Conservation (phyloP, 139 green algal species). For the Coccomyxa sp. region DNA sequence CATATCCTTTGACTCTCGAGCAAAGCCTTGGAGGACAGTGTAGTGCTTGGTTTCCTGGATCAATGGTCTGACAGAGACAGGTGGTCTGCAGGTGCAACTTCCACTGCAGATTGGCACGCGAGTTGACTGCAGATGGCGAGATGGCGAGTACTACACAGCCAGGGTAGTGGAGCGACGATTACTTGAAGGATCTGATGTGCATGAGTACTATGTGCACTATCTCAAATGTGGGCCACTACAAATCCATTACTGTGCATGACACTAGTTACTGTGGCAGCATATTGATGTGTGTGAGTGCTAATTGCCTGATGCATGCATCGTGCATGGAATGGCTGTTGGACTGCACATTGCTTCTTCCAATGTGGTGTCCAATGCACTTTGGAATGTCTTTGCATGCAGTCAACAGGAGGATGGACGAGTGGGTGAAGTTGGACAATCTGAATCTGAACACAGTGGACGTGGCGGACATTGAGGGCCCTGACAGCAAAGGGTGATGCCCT, state of each 20-base stretch:
- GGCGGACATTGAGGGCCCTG: conserved; percentile 9
- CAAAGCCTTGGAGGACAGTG: not conserved
- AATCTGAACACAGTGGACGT: conserved; percentile 70
- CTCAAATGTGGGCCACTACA: conserved; percentile 33
- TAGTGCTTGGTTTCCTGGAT: not conserved
- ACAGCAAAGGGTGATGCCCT: not conserved
- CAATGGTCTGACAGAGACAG: too few species aligned
- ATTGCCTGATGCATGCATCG: not conserved
- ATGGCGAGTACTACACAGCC: conserved; percentile 68
- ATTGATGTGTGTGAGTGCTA: not conserved
- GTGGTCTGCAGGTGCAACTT: conserved; percentile 51
- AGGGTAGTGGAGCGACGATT: conserved; percentile 82
- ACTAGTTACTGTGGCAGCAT: not conserved
- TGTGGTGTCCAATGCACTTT: not conserved
- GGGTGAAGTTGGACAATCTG: conserved; percentile 77
- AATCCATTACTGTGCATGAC: not conserved
- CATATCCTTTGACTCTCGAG: too few species aligned
- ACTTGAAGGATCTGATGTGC: conserved; percentile 31
- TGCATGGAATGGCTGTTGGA: too few species aligned
- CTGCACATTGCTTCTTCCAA: not conserved
- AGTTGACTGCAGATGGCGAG: conserved; percentile 75
- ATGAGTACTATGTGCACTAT: conserved; percentile 99
- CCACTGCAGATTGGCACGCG: conserved; percentile 78
- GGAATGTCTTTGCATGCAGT: conserved; percentile 41
- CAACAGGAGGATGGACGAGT: conserved; percentile 97